A percentile compares a stretch with the other conserved stretches of the same genome.
Evolutionary conservation across 1,284 basidiomycete genomes (phyloP).

Genomic region (Laetiporus sulphureus): DNA sequence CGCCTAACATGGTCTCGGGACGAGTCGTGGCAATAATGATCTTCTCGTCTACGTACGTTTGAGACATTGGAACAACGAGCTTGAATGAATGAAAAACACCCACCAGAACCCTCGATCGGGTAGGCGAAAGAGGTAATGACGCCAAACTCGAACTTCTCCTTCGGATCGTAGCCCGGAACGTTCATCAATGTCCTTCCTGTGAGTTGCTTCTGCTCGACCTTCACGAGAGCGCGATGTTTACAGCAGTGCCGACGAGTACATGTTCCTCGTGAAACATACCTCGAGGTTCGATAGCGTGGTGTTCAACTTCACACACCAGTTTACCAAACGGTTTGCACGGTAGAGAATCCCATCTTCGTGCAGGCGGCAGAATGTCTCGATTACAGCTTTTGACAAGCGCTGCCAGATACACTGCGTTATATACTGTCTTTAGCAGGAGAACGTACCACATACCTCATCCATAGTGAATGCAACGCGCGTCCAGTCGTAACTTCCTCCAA

Average conservation of each 20-base stretch:
- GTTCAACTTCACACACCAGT: constrained; percentile 97
- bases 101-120: constrained; percentile 60
- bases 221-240: not conserved
- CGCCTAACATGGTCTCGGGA: constrained; percentile 98
- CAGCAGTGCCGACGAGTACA: not conserved
- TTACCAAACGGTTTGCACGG: constrained; percentile 94
- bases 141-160: constrained; percentile 97
- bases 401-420: constrained; percentile 22
- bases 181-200: constrained; percentile 82
- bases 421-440: not conserved
- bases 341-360: constrained; percentile 95
- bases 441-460: constrained; percentile 58
- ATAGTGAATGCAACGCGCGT: constrained; percentile 93
- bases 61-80: not conserved
- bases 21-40: constrained; percentile 96
- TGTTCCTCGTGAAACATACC: constrained; percentile 40
- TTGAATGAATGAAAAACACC: not conserved
- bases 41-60: constrained; percentile 65
- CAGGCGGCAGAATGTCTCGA: constrained; percentile 87
- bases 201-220: constrained; percentile 95
- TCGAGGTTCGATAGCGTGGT: constrained; percentile 97
- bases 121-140: constrained; percentile 96
- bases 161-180: constrained; percentile 91
- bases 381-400: constrained; percentile 81
- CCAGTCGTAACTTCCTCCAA: constrained; percentile 97